Evolutionary conservation across 305 asterid genomes (phyloP).

Genomic region (Fraxinus xanthoxyloides): DNA sequence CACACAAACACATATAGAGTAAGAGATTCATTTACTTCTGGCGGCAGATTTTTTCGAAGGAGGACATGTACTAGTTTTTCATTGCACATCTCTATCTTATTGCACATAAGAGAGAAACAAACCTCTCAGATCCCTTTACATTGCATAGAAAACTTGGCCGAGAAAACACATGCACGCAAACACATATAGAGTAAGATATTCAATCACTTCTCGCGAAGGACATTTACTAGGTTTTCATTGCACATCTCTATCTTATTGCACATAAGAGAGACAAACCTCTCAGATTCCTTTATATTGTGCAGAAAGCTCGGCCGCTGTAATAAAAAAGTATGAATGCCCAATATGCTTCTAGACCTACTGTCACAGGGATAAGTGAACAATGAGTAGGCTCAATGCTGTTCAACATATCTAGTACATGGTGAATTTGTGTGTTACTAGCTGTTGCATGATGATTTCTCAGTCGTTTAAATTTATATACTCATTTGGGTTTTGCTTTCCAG

Average conservation of each 20-base stretch:
- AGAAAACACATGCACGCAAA: neutral
- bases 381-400: neutral
- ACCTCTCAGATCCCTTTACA: neutral
- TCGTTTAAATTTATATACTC: neutral
- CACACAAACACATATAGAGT: neutral
- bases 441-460: neutral
- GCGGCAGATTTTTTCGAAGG: neutral
- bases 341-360: neutral
- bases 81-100: neutral
- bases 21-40: neutral
- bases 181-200: neutral
- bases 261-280: neutral
- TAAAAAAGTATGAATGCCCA: neutral
- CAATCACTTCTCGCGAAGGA: neutral
- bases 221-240: neutral
- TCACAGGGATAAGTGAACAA: neutral
- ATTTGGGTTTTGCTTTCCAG: conserved; percentile 22
- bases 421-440: neutral
- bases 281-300: neutral
- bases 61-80: neutral
- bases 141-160: neutral
- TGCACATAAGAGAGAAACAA: neutral
- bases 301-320: neutral
- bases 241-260: neutral
- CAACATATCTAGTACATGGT: neutral